Evolutionary conservation across 805 yeast species (phyloP), one percentile per base, ranked within the genome.

Genomic region (Metschnikowia baotianmanensis): DNA sequence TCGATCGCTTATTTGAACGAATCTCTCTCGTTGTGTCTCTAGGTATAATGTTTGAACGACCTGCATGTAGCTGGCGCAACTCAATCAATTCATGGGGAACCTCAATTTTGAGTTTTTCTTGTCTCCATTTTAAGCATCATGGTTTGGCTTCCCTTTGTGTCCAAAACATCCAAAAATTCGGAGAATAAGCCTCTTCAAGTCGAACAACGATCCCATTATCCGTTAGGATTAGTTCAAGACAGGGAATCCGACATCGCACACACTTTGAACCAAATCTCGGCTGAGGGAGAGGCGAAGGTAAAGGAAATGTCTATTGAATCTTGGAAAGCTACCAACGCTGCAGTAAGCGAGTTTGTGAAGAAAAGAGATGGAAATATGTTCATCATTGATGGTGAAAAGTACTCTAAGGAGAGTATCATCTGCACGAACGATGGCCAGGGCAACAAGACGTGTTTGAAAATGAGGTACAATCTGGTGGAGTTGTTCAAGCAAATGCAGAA

Each of bases 401-500:
- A 46, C 31, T 32, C 48, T n/a, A 43, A 56, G 15, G 57, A 63
- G 44, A 70, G 77, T 48, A 67, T 72, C 26, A 73, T 74, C 27
- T 74, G 79, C 53, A 71, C 77, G 45, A 57, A 54, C 45, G 69
- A 66, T 46, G 65, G 54, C 9, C 48, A 53, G 24, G 76, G 75
- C 7, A 76, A 76, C 20, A 70, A 73, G 47, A 71, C 77, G 4
- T 74, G 79, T 48, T 55, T 74, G 40, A 71, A 70, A 44, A 57
- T 74, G 35, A 61, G 58, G 24, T 56, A 59, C 27, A 65, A 67
- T 36, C 69, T 71, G 18, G 58, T 73, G 21, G 61, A 67, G 28
- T 56, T 74, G 40, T 74, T 74, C 61, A 71, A 65, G 43, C 66
- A 64, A 18, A 74, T 74, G 78, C 79, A 74, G 43, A 62, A 60